These are phyloP conservation scores for Syzygium aqueum DNA, from an alignment of 345 rosid genomes.

Conservation along the genomic window DNA sequence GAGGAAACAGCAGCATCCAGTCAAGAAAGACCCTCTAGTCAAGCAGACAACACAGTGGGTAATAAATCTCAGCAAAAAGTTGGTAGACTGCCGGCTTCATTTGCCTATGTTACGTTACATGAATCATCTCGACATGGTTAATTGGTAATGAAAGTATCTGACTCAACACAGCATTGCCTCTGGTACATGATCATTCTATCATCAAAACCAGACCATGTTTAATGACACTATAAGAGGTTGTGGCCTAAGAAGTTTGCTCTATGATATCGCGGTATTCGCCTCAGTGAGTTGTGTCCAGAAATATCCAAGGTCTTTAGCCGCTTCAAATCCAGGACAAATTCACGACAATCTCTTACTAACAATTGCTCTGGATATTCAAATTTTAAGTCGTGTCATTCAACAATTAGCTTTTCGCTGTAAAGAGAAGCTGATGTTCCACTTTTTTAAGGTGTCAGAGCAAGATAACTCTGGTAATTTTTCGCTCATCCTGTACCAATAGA, in stretches of 20 bases:
- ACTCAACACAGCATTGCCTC: not conserved
- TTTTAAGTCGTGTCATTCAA: not conserved
- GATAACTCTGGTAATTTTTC: not conserved
- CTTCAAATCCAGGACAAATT: not conserved
- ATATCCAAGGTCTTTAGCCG: not conserved
- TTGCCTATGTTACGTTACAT: not conserved
- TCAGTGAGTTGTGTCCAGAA: too few relatives aligned
- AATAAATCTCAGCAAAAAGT: not conserved
- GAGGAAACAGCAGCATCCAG: not conserved
- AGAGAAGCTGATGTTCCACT: not conserved
- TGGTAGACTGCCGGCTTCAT: not conserved
- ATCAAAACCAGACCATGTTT: not conserved
- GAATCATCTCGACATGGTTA: not conserved
- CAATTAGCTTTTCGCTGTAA: not conserved
- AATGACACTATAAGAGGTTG: not conserved
- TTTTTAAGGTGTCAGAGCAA: not conserved
- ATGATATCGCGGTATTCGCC: not conserved
- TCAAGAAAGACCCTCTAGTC: not conserved
- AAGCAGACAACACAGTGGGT: not conserved
- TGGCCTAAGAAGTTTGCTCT: not conserved
- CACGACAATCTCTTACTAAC: not conserved
- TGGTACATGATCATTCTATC: not conserved
- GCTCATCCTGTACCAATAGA: not conserved
- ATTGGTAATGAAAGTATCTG: not conserved
- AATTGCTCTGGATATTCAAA: not conserved